Evolutionary conservation across 75 land plant species (phyloP).

Genomic region (Pseudotsuga menziesii): DNA sequence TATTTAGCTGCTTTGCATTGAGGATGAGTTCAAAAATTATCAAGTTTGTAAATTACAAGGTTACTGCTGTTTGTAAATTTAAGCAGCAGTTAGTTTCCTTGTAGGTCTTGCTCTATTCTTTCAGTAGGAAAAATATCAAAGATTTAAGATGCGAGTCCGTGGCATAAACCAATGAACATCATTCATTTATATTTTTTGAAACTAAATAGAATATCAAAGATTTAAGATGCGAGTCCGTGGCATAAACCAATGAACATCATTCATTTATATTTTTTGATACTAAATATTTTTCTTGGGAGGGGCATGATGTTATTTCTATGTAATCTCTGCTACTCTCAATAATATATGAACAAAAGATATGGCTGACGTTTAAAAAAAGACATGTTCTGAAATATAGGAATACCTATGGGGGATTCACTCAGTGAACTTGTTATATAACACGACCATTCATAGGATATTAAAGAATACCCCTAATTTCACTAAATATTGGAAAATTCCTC

Average conservation of each 20-base stretch:
- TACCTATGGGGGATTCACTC: too few species aligned
- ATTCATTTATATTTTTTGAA: neutral
- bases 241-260: neutral
- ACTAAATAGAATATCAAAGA: neutral
- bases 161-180: neutral
- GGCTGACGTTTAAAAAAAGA: too few species aligned
- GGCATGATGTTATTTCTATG: neutral
- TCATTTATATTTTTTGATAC: neutral
- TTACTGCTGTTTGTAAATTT: neutral
- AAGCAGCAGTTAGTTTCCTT: neutral
- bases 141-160: neutral
- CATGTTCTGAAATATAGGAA: too few species aligned
- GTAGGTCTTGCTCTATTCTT: neutral
- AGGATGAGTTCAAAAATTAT: conserved; percentile 6
- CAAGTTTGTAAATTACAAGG: neutral
- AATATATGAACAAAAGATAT: too few species aligned
- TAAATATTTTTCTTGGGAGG: neutral
- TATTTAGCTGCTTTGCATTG: neutral
- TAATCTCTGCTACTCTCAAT: too few species aligned
- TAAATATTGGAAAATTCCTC: too few species aligned
- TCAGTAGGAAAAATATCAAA: neutral
- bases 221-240: neutral
- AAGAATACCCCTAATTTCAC: too few species aligned
- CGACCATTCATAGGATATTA: too few species aligned
- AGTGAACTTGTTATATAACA: too few species aligned